Conservation (phyloP, 208 protist genomes). For the Trypanosoma cruzi region DNA sequence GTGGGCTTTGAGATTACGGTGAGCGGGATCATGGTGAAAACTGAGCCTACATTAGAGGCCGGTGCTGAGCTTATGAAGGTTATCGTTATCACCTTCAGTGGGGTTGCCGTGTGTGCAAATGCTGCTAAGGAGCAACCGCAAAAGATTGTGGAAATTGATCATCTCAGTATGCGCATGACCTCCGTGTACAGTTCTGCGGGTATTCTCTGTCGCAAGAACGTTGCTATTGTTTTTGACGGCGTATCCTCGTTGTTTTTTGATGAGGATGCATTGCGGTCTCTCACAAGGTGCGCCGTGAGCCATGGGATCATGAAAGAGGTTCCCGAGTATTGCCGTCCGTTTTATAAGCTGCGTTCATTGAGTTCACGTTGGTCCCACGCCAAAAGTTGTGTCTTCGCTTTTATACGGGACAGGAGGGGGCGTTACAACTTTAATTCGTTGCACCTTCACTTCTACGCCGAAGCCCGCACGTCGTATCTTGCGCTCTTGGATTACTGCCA, state of each 20-base stretch:
- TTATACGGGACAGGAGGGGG: conserved; percentile 51
- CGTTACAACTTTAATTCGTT: conserved; percentile 82
- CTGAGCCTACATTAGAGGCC: conserved; percentile 45
- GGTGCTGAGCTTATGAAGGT: conserved; percentile 49
- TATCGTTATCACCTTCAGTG: conserved; percentile 31
- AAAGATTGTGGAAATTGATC: conserved; percentile 36
- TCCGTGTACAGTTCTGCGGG: conserved; percentile 46
- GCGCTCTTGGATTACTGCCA: conserved; percentile 71
- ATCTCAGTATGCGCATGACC: conserved; percentile 43
- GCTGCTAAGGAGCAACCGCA: not conserved
- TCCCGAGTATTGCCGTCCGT: conserved; percentile 63
- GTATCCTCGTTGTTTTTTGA: conserved; percentile 37
- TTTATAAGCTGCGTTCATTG: conserved; percentile 30
- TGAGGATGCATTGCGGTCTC: conserved; percentile 43
- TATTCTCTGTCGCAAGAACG: conserved; percentile 56
- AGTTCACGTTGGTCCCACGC: conserved; percentile 66
- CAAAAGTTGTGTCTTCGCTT: conserved; percentile 44
- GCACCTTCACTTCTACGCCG: conserved; percentile 66
- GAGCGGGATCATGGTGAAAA: conserved; percentile 38
- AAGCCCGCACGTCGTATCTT: conserved; percentile 67
- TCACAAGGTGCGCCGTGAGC: conserved; percentile 57
- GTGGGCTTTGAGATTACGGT: conserved; percentile 41
- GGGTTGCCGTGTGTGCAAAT: conserved; percentile 28
- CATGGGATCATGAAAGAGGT: conserved; percentile 40
- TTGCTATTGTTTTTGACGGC: conserved; percentile 40